Base-by-base conservation (phyloP, 768 basidiomycete genomes). In the Candolleomyces aberdarensis region DNA sequence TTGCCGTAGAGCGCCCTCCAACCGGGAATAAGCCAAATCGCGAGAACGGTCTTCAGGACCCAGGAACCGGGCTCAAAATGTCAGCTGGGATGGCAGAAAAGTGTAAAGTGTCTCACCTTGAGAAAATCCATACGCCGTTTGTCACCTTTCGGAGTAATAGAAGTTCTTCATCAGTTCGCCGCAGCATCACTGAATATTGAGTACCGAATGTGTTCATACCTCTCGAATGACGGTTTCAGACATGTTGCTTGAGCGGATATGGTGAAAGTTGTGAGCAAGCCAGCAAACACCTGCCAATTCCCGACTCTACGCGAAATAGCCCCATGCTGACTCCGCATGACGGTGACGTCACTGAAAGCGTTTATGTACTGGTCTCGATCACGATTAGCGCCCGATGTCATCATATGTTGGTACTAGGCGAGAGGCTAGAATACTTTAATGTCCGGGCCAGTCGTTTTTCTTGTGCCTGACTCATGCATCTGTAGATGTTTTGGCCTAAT, bases 1-100 rank as follows among this genome's bases (percentile, higher is more conserved):
- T 78, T 0, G 92, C 94, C 0, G 93, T 96, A 7, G 91, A 87
- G 49, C 94, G 78, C 19, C 93, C 92, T 1, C 94, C 94, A 31
- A 94, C 75, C 3, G 92, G 91, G 15, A 92, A 65, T 29, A 92
- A 8, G 9, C 85, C 84, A 61, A 81, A 84, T 47, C 91, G 82
- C 13, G 82, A 69, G 68, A 92, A 92, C 1, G 89, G 87, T 49
- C 89, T 89, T 59, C 46, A 32, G 13, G 19, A 26, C 31, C 31
- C 8, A 22, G 31, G 46, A 31, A 13, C 6, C 9, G 22, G 22
- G 32, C 26, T 46, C 29, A 36, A 32, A 17, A 8, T 11, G 40
- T 44, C n/a, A 47, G 29, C 10, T 51, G 29, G 20, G 43, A 44
- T 56, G 13, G 44, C 47, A 48, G 49, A 13, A 46, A 39, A 57